Evolutionary conservation across 225 moss, liverwort and hornwort species (phyloP).

Genomic region (Pseudoscleropodium purum): DNA sequence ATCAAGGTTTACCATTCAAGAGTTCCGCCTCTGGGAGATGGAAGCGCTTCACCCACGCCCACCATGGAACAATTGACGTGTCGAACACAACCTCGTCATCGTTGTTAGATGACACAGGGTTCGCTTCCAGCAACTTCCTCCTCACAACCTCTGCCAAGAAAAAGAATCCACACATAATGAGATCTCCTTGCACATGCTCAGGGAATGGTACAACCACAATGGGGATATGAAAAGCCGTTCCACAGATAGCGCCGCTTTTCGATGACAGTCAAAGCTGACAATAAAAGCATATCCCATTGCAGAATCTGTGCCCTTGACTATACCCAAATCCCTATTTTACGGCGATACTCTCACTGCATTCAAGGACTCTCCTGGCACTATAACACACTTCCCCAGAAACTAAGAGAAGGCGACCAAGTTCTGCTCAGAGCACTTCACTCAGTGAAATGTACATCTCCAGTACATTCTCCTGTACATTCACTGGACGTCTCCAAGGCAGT

Average conservation of each 20-base stretch:
- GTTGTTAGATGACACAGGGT: slow-evolving; percentile 76
- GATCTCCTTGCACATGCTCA: background rate
- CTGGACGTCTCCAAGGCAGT: background rate
- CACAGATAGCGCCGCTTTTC: background rate
- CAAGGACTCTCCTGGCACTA: background rate
- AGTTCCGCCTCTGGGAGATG: slow-evolving; percentile 95
- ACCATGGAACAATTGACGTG: slow-evolving; percentile 86
- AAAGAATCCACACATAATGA: background rate
- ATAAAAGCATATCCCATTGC: background rate
- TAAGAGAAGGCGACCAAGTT: background rate
- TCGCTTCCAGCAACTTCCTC: slow-evolving; percentile 80
- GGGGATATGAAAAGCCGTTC: background rate
- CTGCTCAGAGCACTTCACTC: background rate
- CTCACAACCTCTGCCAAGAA: slow-evolving; percentile 69
- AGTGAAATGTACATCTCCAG: background rate
- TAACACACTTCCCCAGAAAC: background rate
- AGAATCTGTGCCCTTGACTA: background rate
- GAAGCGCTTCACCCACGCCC: slow-evolving; percentile 99
- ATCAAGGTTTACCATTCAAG: slow-evolving; percentile 51
- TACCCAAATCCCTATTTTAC: background rate
- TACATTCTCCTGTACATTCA: background rate
- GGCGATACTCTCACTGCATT: background rate
- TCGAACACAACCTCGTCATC: slow-evolving; percentile 75
- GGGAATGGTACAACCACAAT: background rate
- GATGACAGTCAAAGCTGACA: background rate